Evolutionary conservation across 495 filamentous ascomycete species (phyloP).

Genomic region (Xylaria intraflava): DNA sequence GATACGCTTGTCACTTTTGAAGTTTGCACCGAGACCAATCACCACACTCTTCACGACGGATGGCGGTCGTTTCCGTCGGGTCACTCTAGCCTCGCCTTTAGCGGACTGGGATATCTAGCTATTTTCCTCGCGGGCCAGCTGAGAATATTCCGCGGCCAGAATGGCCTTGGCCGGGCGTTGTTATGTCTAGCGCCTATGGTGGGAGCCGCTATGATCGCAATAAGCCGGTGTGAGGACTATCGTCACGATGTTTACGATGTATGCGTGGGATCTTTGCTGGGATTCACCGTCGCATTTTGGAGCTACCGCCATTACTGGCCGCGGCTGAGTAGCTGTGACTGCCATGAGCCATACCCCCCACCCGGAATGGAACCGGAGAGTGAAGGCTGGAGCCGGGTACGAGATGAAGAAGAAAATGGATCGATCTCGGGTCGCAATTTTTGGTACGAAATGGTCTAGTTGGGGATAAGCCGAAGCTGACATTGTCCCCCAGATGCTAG

Average conservation of each 20-base stretch:
- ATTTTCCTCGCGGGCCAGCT: slow-evolving; percentile 76
- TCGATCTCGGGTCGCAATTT: slow-evolving; percentile 17
- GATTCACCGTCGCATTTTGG: slow-evolving; percentile 68
- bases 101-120: slow-evolving; percentile 74
- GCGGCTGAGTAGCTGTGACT: slow-evolving; percentile 38
- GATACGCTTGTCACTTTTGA: slow-evolving; percentile 63
- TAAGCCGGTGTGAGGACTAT: slow-evolving; percentile 90
- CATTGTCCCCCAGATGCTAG: slow-evolving; percentile 17
- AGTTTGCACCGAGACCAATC: slow-evolving; percentile 72
- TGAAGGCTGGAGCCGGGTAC: slow-evolving; percentile 24
- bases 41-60: slow-evolving; percentile 80
- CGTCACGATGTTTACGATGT: slow-evolving; percentile 95
- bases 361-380: slow-evolving; percentile 22
- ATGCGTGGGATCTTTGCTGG: slow-evolving; percentile 64
- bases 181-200: slow-evolving; percentile 64
- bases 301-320: slow-evolving; percentile 68
- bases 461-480: slow-evolving; percentile 17
- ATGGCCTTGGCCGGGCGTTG: slow-evolving; percentile 60
- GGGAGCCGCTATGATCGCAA: slow-evolving; percentile 78
- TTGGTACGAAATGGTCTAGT: slow-evolving; percentile 25
- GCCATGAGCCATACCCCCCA: slow-evolving; percentile 44
- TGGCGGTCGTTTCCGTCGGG: slow-evolving; percentile 91
- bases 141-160: slow-evolving; percentile 66
- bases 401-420: slow-evolving; percentile 30
- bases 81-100: slow-evolving; percentile 80